Base-by-base conservation (phyloP, 805 yeast species). In the Wilhelminamyces savonicus region DNA sequence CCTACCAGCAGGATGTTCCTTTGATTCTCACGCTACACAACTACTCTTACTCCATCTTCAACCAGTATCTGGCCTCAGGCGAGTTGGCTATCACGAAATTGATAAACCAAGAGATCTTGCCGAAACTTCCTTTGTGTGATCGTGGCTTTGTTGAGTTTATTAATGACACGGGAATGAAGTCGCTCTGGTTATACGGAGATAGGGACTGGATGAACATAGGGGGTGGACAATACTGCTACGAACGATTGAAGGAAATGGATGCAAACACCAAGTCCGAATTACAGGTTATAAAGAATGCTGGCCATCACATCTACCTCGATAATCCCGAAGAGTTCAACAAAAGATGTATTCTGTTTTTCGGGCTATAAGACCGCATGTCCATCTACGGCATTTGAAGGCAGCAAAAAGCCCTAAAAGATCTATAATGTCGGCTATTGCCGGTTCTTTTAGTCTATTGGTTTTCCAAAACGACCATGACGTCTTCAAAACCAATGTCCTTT, bases 261-360 rank as follows among this genome's bases (percentile, higher is more conserved):
- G 34, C 37, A 12, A 40, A 48, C 5, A 13, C 45, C 10, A 25
- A 21, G 7, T 28, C 56, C 3, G 32, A 30, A 3, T 56, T 48
- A 21, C 30, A 39, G 18, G 34, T 54, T 7, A 39, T 63, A 9
- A 35, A 49, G 15, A 46, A 56, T 39, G 67, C 69, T 18, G 69
- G 69, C 6, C 69, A 63, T 40, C 69, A 63, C 33, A 50, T 63
- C 21, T 63, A 63, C 34, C 50, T 63, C 37, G 69, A 63, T 39
- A 62, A 61, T 31, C 63, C 67, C 0, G 38, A 35, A 13, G 42
- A 29, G 9, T 63, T 63, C 36, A 61, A 62, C 29, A 25, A 40
- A 16, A 18, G 30, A 1, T 43, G 43, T 7, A 29, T 49, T 4
- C 39, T 48, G 2, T 59, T 58, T 27, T 51, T 62, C 16, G 40